Evolutionary conservation across 2,329 filamentous ascomycete genomes (phyloP).

Genomic region (Penicillium sclerotiorum): DNA sequence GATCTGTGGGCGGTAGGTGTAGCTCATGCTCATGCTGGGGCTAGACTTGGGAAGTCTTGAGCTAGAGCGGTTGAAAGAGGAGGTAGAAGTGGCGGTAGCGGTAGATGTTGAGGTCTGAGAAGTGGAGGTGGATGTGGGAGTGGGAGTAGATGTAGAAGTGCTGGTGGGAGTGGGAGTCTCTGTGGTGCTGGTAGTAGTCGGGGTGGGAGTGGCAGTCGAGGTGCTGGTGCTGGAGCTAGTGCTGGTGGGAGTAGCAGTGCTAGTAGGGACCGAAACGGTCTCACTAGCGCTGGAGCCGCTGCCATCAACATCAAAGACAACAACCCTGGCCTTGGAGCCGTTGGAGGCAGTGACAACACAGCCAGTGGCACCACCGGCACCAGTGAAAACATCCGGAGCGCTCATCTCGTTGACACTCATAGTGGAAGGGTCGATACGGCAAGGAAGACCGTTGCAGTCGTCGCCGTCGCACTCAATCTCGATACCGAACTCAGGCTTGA

Average conservation of each 20-base stretch:
- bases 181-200: conserved; percentile 12
- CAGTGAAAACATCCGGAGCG: conserved; percentile 56
- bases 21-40: conserved; percentile 29
- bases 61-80: conserved; percentile 14
- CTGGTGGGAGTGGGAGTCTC: conserved; percentile 10
- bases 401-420: conserved; percentile 61
- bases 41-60: conserved; percentile 23
- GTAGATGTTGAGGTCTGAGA: conserved; percentile 18
- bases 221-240: conserved; percentile 16
- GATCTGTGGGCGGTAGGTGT: conserved; percentile 34
- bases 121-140: conserved; percentile 12
- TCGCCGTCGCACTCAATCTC: conserved; percentile 69
- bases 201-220: conserved; percentile 9
- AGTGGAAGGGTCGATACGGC: conserved; percentile 66
- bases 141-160: conserved; percentile 10
- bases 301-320: conserved; percentile 55
- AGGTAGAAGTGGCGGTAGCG: conserved; percentile 11
- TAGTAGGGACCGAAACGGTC: conserved; percentile 15
- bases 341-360: conserved; percentile 75
- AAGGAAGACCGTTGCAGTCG: conserved; percentile 73
- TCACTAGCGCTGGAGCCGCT: conserved; percentile 15
- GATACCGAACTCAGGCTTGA: conserved; percentile 67
- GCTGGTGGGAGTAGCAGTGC: conserved; percentile 13
- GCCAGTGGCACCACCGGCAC: conserved; percentile 70
- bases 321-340: conserved; percentile 67